Conservation (phyloP, 1,139 yeast species). For the Suhomyces maxii region DNA sequence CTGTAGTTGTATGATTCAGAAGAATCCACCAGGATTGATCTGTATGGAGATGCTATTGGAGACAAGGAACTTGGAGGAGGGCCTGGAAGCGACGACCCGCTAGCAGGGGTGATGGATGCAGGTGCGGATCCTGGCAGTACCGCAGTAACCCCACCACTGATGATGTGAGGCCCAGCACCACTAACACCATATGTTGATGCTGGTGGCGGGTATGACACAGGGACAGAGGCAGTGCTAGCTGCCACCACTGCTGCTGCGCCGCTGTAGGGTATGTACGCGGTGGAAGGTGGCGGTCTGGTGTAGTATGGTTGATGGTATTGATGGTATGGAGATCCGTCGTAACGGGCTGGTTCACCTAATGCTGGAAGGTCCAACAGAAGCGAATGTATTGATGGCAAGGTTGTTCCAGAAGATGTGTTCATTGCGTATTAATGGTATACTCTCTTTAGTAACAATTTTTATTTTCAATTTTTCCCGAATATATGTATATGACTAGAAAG, state of each 20-base stretch:
- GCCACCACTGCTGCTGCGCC: background rate
- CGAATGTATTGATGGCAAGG: constrained; percentile 32
- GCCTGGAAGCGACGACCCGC: too few relatives aligned
- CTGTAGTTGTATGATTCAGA: constrained; percentile 8
- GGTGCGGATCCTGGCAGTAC: background rate
- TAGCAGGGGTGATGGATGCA: constrained; percentile 1
- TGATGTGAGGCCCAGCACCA: too few relatives aligned
- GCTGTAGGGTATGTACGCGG: background rate
- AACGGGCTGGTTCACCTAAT: constrained; percentile 7
- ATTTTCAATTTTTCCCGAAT: too few relatives aligned
- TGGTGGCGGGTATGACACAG: constrained; percentile 1
- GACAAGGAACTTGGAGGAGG: background rate
- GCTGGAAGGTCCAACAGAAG: constrained; percentile 29
- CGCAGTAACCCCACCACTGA: too few relatives aligned
- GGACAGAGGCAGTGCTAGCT: background rate
- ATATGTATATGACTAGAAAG: background rate
- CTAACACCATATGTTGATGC: background rate
- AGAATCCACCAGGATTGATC: constrained; percentile 7
- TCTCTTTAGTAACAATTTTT: too few relatives aligned
- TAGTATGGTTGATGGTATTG: constrained; percentile 5
- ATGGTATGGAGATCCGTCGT: constrained; percentile 8
- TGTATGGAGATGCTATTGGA: constrained; percentile 9
- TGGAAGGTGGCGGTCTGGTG: background rate
- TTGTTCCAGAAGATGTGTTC: constrained; percentile 11
- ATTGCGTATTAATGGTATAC: background rate